A percentile compares a stretch with the other conserved stretches of the same genome.
These are phyloP conservation scores for Stagonosporopsis vannaccii DNA, from an alignment of 2,329 filamentous ascomycete genomes.

Conservation along the genomic window DNA sequence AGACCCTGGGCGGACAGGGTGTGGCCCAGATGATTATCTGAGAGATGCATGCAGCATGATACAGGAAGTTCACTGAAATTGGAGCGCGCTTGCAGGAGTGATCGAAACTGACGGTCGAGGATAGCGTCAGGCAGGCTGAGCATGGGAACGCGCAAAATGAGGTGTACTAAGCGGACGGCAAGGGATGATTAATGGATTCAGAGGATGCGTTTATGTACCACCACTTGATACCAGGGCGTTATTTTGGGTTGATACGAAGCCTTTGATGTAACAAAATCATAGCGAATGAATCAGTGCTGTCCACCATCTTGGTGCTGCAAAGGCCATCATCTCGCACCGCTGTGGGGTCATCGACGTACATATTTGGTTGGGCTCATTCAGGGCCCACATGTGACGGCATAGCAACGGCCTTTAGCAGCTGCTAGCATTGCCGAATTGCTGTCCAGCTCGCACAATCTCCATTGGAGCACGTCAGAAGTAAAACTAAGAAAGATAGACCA, in stretches of 20 bases:
- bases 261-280: conserved; percentile 14
- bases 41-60: background rate
- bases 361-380: conserved; percentile 13
- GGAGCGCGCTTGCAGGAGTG: background rate
- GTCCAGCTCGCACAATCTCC: background rate
- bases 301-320: conserved; percentile 1
- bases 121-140: background rate
- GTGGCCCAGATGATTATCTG: conserved; percentile 96
- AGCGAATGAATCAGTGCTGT: conserved; percentile 14
- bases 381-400: conserved; percentile 26
- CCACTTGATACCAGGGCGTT: conserved; percentile 42
- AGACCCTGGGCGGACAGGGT: conserved; percentile 92
- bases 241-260: conserved; percentile 13
- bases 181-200: background rate
- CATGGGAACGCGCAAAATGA: background rate
- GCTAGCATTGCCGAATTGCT: background rate
- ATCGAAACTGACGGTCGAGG: background rate
- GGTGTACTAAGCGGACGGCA: background rate
- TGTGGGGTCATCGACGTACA: conserved; percentile 25
- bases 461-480: background rate
- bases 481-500: background rate
- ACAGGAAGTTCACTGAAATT: too few relatives aligned
- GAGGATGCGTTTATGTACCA: conserved; percentile 31
- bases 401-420: conserved; percentile 18
- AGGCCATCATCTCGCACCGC: conserved; percentile 1